Percentiles rank a stretch among this genome's conserved stretches.
Conservation (phyloP, 352 stramenopile species). For the Pythium chondricola region DNA sequence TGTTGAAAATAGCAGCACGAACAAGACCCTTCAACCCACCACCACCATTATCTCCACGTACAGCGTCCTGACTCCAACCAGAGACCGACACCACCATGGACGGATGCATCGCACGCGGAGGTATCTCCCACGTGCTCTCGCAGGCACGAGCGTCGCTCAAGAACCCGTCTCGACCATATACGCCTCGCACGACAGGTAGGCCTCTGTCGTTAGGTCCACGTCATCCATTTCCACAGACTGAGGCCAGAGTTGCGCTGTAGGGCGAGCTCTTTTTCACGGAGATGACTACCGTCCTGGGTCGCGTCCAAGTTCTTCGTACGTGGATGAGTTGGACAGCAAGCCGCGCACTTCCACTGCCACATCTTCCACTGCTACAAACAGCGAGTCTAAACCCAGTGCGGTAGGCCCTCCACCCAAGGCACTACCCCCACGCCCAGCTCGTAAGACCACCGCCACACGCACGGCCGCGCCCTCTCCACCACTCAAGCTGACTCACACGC, state of each 20-base stretch:
- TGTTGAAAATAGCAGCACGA: too few relatives aligned
- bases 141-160: slow-evolving; percentile 76
- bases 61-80: too few relatives aligned
- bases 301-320: slow-evolving; percentile 63
- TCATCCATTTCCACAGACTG: background rate
- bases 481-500: too few relatives aligned
- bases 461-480: background rate
- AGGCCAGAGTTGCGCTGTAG: background rate
- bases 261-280: slow-evolving; percentile 60
- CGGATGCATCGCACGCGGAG: slow-evolving; percentile 61
- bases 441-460: background rate
- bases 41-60: too few relatives aligned
- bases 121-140: slow-evolving; percentile 75
- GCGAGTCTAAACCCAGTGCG: background rate
- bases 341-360: too few relatives aligned
- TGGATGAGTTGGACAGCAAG: too few relatives aligned
- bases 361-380: too few relatives aligned
- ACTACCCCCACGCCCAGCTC: slow-evolving; percentile 4
- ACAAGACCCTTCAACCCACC: too few relatives aligned
- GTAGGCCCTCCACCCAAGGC: background rate
- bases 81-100: too few relatives aligned
- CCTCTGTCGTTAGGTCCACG: background rate
- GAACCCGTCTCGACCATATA: slow-evolving; percentile 76
- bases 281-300: slow-evolving; percentile 70
- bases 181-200: slow-evolving; percentile 43